Evolutionary conservation across 2,329 filamentous ascomycete genomes (phyloP).

Genomic region (Botrytis fabae): DNA sequence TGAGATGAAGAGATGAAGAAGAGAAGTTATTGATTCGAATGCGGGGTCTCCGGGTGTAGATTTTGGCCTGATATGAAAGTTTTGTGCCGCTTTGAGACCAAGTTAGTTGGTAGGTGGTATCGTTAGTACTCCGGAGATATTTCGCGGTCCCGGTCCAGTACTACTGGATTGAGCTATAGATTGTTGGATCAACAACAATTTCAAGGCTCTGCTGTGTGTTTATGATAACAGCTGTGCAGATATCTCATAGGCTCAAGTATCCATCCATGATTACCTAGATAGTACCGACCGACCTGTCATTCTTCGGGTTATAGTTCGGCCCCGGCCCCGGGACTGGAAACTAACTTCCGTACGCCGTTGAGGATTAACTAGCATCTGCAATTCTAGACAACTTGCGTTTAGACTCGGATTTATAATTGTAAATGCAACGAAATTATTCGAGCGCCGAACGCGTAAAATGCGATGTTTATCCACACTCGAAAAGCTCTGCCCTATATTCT

Average conservation of each 20-base stretch:
- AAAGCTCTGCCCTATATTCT: background rate
- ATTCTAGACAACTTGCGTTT: background rate
- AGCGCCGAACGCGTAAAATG: background rate
- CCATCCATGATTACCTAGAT: background rate
- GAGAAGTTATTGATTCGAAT: background rate
- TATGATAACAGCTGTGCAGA: background rate
- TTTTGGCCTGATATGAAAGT: background rate
- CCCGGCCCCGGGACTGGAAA: background rate
- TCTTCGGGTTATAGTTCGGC: background rate
- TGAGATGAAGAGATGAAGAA: background rate
- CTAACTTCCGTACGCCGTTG: background rate
- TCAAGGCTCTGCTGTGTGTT: background rate
- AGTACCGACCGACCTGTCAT: background rate
- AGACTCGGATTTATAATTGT: no score
- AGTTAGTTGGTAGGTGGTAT: background rate
- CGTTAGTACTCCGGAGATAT: background rate
- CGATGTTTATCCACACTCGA: background rate
- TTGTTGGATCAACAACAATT: background rate
- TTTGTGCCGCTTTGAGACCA: background rate
- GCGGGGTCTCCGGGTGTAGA: background rate
- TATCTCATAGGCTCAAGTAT: no score
- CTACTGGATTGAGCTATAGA: background rate
- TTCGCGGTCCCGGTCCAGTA: background rate
- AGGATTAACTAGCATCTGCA: background rate
- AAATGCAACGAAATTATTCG: background rate